These are phyloP conservation scores for Solanum pinnatisectum DNA, from an alignment of 257 asterid species.

Conservation along the genomic window DNA sequence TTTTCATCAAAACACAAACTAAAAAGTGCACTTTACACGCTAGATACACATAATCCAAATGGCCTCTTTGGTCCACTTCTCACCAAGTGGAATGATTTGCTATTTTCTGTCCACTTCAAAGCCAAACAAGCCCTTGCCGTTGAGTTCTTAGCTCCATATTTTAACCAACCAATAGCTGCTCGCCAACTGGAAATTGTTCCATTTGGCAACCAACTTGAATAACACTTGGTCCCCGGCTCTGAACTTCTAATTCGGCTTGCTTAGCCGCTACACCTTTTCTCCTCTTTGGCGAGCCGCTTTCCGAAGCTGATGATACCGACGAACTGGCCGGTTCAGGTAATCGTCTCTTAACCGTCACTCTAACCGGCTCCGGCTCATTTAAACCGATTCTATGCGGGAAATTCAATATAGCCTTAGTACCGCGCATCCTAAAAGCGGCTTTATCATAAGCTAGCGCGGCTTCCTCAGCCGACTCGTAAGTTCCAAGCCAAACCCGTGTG, in stretches of 20 bases:
- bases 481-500: slow-evolving; percentile 91
- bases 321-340: slow-evolving; percentile 45
- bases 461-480: slow-evolving; percentile 81
- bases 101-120: background rate
- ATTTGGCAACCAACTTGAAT: slow-evolving; percentile 23
- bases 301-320: slow-evolving; percentile 27
- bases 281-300: slow-evolving; percentile 52
- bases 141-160: background rate
- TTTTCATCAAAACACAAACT: background rate
- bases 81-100: background rate
- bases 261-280: slow-evolving; percentile 25
- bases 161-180: slow-evolving; percentile 32
- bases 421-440: slow-evolving; percentile 90
- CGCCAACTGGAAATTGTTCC: slow-evolving; percentile 34
- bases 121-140: slow-evolving; percentile 4
- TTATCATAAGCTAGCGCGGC: slow-evolving; percentile 82
- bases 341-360: slow-evolving; percentile 52
- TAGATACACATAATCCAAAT: background rate
- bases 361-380: slow-evolving; percentile 86
- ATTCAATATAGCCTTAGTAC: slow-evolving; percentile 73
- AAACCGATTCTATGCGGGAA: slow-evolving; percentile 61
- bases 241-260: slow-evolving; percentile 51
- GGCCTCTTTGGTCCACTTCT: background rate
- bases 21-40: background rate
- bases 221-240: slow-evolving; percentile 33